phyloP scores from a whole-genome alignment of 768 basidiomycete species.

The Serendipita sp. region DNA sequence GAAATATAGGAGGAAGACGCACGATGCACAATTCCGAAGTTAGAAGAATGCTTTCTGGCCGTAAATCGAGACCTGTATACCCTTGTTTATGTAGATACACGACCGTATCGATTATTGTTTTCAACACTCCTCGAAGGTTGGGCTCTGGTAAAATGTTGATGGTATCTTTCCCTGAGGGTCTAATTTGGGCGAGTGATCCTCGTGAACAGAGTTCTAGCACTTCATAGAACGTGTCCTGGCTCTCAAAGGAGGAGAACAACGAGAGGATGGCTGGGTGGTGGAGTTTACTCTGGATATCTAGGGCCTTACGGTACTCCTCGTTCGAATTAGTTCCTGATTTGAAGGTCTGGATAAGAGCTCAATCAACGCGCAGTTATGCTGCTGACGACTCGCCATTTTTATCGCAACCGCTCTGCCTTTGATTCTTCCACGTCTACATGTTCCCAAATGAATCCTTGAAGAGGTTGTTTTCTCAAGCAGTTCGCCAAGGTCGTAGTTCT shows the following conservation, averaged over 20 bases:
- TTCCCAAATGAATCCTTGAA: not conserved
- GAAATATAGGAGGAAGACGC: not conserved
- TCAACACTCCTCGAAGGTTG: slow-evolving; percentile 1
- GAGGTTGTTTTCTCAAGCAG: not conserved
- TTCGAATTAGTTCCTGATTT: not conserved
- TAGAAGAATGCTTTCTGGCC: not conserved
- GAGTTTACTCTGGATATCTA: not conserved
- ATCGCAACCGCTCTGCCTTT: not conserved
- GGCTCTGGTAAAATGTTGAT: not conserved
- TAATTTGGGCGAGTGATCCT: not conserved
- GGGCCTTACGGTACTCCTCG: not conserved
- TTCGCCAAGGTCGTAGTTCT: not conserved
- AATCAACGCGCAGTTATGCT: not conserved
- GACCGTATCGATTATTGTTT: not conserved
- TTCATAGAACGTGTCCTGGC: not conserved
- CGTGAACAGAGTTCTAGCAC: not conserved
- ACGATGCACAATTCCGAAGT: not conserved
- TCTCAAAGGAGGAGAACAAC: not conserved
- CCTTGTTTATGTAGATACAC: not conserved
- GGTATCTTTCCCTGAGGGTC: not conserved
- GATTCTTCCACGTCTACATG: not conserved
- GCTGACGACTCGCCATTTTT: not conserved
- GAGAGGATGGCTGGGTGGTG: slow-evolving; percentile 4
- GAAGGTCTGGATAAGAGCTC: not conserved
- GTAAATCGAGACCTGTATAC: not conserved